These are phyloP conservation scores for Chrysoporthe deuterocubensis DNA, from an alignment of 2,329 filamentous ascomycete species.

Conservation along the genomic window DNA sequence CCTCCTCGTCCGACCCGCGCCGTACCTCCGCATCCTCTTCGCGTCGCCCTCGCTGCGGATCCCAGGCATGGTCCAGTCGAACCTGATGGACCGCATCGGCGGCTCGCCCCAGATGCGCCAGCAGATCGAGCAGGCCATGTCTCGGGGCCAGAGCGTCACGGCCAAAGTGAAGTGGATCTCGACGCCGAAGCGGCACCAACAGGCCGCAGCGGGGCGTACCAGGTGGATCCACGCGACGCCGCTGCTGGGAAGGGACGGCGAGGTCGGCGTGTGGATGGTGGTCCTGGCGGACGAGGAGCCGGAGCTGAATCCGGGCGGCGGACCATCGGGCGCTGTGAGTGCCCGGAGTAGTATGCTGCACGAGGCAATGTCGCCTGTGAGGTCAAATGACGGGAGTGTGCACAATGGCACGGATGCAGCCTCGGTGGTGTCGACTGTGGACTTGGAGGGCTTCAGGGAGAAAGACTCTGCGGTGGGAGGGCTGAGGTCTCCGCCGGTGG, in stretches of 20 bases:
- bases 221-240: constrained; percentile 84
- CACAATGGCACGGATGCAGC: neutral
- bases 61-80: constrained; percentile 68
- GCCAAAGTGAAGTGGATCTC: constrained; percentile 74
- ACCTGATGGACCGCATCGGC: constrained; percentile 58
- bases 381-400: neutral
- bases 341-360: neutral
- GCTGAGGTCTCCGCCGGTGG: neutral
- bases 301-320: neutral
- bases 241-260: constrained; percentile 66
- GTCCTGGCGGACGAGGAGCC: constrained; percentile 70
- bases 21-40: constrained; percentile 69
- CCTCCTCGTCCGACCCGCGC: constrained; percentile 68
- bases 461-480: neutral
- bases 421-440: neutral
- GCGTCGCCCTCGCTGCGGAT: constrained; percentile 69
- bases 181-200: constrained; percentile 39
- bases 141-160: constrained; percentile 71
- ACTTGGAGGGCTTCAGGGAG: neutral
- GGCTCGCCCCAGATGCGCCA: constrained; percentile 52
- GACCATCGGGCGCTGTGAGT: neutral
- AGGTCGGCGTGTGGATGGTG: constrained; percentile 80
- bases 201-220: constrained; percentile 47
- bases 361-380: neutral
- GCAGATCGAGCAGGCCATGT: constrained; percentile 60